phyloP scores from a whole-genome alignment of 2,329 filamentous ascomycete species.

The Sarocladium strictum region DNA sequence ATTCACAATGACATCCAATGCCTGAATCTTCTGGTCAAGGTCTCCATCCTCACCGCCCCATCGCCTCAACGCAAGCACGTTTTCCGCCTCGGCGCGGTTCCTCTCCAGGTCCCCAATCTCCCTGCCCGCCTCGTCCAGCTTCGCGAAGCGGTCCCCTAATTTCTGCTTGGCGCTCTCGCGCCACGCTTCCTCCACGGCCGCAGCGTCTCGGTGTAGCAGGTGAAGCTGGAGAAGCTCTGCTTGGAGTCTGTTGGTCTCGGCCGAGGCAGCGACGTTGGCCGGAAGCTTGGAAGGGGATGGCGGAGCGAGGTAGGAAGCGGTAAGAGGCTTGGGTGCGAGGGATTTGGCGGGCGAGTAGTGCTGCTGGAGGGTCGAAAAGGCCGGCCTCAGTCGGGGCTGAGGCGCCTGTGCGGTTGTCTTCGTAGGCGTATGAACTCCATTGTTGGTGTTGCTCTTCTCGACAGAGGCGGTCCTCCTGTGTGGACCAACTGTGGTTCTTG shows the following conservation, averaged over 20 bases:
- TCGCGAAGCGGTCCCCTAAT: conserved; percentile 40
- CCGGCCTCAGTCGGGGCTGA: conserved; percentile 39
- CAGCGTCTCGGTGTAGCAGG: conserved; percentile 53
- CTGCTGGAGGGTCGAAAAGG: conserved; percentile 59
- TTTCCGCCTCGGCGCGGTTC: conserved; percentile 41
- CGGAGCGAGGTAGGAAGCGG: conserved; percentile 50
- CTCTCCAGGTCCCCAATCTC: conserved; percentile 32
- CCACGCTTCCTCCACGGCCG: conserved; percentile 42
- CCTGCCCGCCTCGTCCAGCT: conserved; percentile 27
- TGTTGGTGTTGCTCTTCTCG: background rate
- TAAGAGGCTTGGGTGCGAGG: conserved; percentile 55
- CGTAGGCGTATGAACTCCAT: conserved; percentile 7
- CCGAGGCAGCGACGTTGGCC: conserved; percentile 52
- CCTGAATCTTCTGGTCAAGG: conserved; percentile 52
- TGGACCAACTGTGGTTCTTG: conserved; percentile 9
- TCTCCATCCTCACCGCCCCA: conserved; percentile 35
- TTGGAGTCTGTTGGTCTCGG: conserved; percentile 53
- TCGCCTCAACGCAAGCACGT: conserved; percentile 43
- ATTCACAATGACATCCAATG: conserved; percentile 49
- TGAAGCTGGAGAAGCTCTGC: conserved; percentile 61
- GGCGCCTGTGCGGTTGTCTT: conserved; percentile 13
- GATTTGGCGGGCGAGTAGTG: conserved; percentile 62
- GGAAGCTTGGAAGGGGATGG: conserved; percentile 57
- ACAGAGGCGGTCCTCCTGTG: conserved; percentile 3
- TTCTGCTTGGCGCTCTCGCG: conserved; percentile 46